Conservation (phyloP, 2,329 filamentous ascomycete species). For the Clonostachys byssicola region DNA sequence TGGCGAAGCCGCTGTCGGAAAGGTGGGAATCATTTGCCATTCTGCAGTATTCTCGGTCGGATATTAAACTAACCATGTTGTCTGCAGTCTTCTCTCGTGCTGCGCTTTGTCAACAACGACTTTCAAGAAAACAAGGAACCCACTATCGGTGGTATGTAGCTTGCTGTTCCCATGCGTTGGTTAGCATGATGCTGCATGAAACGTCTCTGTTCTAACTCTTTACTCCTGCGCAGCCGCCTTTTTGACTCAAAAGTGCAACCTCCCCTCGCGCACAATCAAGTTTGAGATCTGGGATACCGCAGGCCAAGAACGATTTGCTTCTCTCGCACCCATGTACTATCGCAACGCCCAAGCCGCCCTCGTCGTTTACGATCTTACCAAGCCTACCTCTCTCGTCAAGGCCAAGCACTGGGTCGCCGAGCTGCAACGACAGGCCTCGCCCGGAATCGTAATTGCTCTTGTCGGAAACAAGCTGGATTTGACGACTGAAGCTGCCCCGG, state of each 20-base stretch:
- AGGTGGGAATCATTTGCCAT: slow-evolving; percentile 53
- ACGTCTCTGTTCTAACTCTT: slow-evolving; percentile 1
- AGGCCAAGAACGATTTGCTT: slow-evolving; percentile 95
- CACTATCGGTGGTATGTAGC: slow-evolving; percentile 82
- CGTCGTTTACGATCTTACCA: slow-evolving; percentile 97
- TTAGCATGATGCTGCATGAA: not conserved
- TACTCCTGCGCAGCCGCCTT: slow-evolving; percentile 68
- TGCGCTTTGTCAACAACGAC: slow-evolving; percentile 99
- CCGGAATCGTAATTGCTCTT: slow-evolving; percentile 93
- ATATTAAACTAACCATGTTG: slow-evolving; percentile 6
- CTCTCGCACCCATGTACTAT: slow-evolving; percentile 98
- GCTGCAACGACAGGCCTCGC: slow-evolving; percentile 90
- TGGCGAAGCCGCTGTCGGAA: slow-evolving; percentile 96
- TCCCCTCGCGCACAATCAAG: slow-evolving; percentile 87
- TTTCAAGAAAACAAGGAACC: slow-evolving; percentile 99
- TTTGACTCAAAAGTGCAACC: slow-evolving; percentile 96
- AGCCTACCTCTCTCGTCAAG: slow-evolving; percentile 91
- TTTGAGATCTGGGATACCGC: slow-evolving; percentile 99
- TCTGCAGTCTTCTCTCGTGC: slow-evolving; percentile 83
- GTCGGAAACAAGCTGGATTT: slow-evolving; percentile 97
- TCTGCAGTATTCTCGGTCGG: not conserved
- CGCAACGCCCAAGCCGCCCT: slow-evolving; percentile 96
- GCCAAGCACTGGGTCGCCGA: slow-evolving; percentile 99
- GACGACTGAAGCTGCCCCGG: slow-evolving; percentile 52
- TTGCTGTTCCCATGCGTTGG: slow-evolving; percentile 1